Evolutionary conservation across 805 yeast species (phyloP).

Genomic region (Suhomyces kilbournensis): DNA sequence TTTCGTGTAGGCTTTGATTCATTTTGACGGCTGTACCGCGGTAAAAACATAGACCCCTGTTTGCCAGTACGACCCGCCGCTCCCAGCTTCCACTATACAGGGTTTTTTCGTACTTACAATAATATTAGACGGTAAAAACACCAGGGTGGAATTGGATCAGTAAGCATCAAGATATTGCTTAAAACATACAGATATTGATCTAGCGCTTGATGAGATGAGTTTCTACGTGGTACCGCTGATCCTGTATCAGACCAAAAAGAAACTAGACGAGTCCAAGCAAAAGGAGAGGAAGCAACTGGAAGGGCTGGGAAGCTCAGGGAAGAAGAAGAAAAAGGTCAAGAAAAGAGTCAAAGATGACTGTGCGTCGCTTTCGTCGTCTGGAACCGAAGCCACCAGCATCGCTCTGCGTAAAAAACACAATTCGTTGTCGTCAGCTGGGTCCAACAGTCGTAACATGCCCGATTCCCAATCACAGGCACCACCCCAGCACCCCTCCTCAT

Average conservation of each 20-base stretch:
- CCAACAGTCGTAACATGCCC: neutral
- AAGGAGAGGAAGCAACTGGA: constrained; percentile 11
- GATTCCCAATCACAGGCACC: neutral
- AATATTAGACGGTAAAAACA: no score
- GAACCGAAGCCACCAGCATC: constrained; percentile 2
- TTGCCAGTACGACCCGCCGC: neutral
- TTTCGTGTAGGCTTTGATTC: no score
- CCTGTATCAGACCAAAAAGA: constrained; percentile 42
- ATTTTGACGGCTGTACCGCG: no score
- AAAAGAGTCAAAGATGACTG: constrained; percentile 1
- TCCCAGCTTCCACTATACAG: neutral
- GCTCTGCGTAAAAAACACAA: neutral
- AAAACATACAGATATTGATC: no score
- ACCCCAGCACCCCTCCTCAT: neutral
- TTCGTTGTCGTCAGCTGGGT: neutral
- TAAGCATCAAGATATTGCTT: no score
- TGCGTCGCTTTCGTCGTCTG: constrained; percentile 2
- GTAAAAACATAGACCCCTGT: no score
- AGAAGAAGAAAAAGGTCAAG: constrained; percentile 6
- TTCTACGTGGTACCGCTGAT: constrained; percentile 39
- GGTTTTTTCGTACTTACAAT: neutral
- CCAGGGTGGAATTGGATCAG: neutral
- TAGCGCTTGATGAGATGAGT: constrained; percentile 35
- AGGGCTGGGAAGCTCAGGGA: neutral
- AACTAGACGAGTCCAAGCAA: constrained; percentile 24